Conservation (phyloP, 345 rosid species). For the Salix caprea region DNA sequence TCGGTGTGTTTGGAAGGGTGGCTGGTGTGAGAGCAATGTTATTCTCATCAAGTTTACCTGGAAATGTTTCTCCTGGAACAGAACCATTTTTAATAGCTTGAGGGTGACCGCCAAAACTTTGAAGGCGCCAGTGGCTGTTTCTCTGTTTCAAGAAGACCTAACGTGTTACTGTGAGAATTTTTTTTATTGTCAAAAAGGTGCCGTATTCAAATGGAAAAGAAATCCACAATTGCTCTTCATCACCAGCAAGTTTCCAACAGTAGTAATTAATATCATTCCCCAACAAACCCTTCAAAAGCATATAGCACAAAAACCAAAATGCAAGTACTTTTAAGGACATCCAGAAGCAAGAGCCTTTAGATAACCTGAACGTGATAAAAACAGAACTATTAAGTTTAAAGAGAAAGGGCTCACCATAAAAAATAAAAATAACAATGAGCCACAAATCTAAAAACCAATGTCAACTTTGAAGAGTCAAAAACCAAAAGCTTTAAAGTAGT, state of each 20-base stretch:
- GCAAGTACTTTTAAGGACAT: not conserved
- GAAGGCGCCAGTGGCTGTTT: conserved; percentile 92
- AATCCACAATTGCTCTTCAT: not conserved
- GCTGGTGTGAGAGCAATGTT: conserved; percentile 28
- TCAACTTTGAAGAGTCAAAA: not conserved
- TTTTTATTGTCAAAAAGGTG: not conserved
- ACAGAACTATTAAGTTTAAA: not conserved
- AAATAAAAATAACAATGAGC: not conserved
- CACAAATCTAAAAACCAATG: not conserved
- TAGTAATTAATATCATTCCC: not conserved
- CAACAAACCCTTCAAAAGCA: not conserved
- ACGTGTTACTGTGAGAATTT: conserved; percentile 1
- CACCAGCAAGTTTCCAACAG: not conserved
- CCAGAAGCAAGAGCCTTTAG: not conserved
- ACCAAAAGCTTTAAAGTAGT: not conserved
- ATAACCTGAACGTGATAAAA: not conserved
- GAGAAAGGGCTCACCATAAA: not conserved
- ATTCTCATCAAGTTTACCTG: conserved; percentile 74
- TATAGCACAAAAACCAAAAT: not conserved
- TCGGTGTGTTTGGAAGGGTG: conserved; percentile 39
- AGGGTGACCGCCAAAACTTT: conserved; percentile 54
- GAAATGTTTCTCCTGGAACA: conserved; percentile 50
- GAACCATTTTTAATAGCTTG: conserved; percentile 67
- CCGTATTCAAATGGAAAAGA: not conserved
- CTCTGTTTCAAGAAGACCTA: conserved; percentile 50